Percentiles rank a stretch among this genome's conserved stretches.
Conservation (phyloP, 1,139 yeast genomes). For the Kodamaea alishanica region DNA sequence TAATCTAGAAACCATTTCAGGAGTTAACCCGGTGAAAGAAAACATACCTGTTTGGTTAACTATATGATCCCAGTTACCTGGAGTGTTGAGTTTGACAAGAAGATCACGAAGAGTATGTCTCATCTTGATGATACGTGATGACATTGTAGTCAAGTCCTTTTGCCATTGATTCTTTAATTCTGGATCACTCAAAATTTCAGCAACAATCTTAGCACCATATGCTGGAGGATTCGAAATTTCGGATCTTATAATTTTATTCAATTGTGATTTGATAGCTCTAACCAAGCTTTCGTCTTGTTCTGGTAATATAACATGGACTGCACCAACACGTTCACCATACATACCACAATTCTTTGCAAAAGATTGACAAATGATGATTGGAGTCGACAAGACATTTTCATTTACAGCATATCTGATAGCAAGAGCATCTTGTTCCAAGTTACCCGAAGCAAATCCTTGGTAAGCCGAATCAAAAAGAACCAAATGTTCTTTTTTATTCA, state of each 20-base stretch:
- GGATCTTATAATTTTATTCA: constrained; percentile 73
- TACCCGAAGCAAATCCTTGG: constrained; percentile 81
- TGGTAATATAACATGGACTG: constrained; percentile 68
- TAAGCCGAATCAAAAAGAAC: constrained; percentile 47
- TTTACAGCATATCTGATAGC: constrained; percentile 81
- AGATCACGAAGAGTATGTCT: constrained; percentile 61
- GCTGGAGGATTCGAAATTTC: constrained; percentile 94
- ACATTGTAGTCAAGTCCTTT: constrained; percentile 81
- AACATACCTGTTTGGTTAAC: constrained; percentile 95
- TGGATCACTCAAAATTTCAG: constrained; percentile 65
- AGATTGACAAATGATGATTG: constrained; percentile 83
- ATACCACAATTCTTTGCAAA: constrained; percentile 96
- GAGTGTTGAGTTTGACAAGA: constrained; percentile 64
- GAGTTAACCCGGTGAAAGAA: constrained; percentile 81
- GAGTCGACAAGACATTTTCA: constrained; percentile 36
- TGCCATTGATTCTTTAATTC: constrained; percentile 78
- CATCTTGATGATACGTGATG: constrained; percentile 77
- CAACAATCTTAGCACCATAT: constrained; percentile 91
- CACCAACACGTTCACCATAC: constrained; percentile 98
- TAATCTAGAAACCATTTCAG: constrained; percentile 76
- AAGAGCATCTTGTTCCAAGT: constrained; percentile 76
- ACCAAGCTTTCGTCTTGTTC: constrained; percentile 36
- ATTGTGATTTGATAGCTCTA: constrained; percentile 65
- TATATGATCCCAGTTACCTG: constrained; percentile 92
- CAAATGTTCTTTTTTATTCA: constrained; percentile 42